Percentiles rank a stretch among this genome's conserved stretches.
Evolutionary conservation across 2,329 filamentous ascomycete genomes (phyloP).

Genomic region (Cercospora zeae-maydis): DNA sequence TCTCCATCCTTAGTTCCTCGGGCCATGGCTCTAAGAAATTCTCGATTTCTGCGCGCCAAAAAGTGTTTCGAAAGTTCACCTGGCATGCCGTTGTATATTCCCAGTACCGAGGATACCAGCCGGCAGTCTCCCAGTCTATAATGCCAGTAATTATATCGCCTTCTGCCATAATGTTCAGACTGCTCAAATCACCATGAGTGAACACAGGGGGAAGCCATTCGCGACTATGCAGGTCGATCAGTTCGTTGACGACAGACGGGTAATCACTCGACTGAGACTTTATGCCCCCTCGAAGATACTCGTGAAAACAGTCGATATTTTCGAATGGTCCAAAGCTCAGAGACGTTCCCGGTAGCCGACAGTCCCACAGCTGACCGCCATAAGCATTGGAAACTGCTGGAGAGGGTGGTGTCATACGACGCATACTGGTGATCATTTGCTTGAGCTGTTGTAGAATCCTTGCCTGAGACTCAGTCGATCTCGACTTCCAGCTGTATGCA

Average conservation of each 20-base stretch:
- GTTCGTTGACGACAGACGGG: not conserved
- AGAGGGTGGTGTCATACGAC: not conserved
- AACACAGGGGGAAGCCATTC: slow-evolving; percentile 42
- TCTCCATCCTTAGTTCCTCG: slow-evolving; percentile 43
- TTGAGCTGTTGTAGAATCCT: slow-evolving; percentile 13
- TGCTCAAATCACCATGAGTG: slow-evolving; percentile 51
- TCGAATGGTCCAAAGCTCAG: slow-evolving; percentile 15
- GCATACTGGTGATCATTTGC: slow-evolving; percentile 6
- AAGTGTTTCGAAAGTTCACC: slow-evolving; percentile 43
- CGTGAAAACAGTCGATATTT: slow-evolving; percentile 13
- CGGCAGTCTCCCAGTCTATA: slow-evolving; percentile 48
- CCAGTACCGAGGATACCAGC: slow-evolving; percentile 50
- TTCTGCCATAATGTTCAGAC: slow-evolving; percentile 43
- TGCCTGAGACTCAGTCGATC: not conserved
- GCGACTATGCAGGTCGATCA: slow-evolving; percentile 20
- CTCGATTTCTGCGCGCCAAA: slow-evolving; percentile 37
- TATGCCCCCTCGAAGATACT: slow-evolving; percentile 11
- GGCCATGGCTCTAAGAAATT: slow-evolving; percentile 41
- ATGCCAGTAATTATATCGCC: slow-evolving; percentile 47
- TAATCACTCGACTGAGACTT: not conserved
- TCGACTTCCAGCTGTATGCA: not conserved
- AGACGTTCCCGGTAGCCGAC: not conserved
- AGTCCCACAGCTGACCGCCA: slow-evolving; percentile 14
- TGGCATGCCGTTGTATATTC: slow-evolving; percentile 40
- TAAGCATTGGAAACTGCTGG: slow-evolving; percentile 2